Percentiles rank a stretch among this genome's conserved stretches.
phyloP scores from a whole-genome alignment of 2,329 filamentous ascomycete species.

The Neofusicoccum laricinum region DNA sequence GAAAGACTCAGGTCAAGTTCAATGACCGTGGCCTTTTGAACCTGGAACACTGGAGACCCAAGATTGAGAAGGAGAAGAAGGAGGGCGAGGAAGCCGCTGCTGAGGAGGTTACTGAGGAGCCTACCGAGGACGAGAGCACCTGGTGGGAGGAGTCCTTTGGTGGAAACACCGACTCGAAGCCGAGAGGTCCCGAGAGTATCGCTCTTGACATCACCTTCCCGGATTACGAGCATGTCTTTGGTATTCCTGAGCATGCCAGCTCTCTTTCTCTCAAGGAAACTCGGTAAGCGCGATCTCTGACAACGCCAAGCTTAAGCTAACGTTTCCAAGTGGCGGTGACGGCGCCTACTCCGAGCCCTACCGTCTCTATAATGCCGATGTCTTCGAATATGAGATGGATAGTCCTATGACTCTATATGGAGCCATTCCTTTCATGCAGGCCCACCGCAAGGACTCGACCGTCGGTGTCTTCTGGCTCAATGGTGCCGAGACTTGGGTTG shows the following conservation, averaged over 20 bases:
- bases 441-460: slow-evolving; percentile 87
- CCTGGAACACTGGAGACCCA: slow-evolving; percentile 90
- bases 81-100: slow-evolving; percentile 48
- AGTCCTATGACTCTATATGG: slow-evolving; percentile 98
- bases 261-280: slow-evolving; percentile 87
- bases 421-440: slow-evolving; percentile 97
- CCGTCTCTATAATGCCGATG: slow-evolving; percentile 91
- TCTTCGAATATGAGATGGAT: slow-evolving; percentile 96
- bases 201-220: slow-evolving; percentile 89
- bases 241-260: slow-evolving; percentile 89
- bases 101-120: slow-evolving; percentile 37
- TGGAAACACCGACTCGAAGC: slow-evolving; percentile 92
- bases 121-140: slow-evolving; percentile 74
- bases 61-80: slow-evolving; percentile 66
- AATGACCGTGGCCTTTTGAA: slow-evolving; percentile 91
- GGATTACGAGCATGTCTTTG: slow-evolving; percentile 88
- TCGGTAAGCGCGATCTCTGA: slow-evolving; percentile 46
- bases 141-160: slow-evolving; percentile 99
- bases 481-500: slow-evolving; percentile 94
- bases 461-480: slow-evolving; percentile 98
- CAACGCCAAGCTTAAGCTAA: slow-evolving; percentile 11
- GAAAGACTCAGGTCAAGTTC: slow-evolving; percentile 76
- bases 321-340: slow-evolving; percentile 60
- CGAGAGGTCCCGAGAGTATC: slow-evolving; percentile 89
- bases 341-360: slow-evolving; percentile 88